Evolutionary conservation across 345 rosid genomes (phyloP).

Genomic region (Melaleuca quinquenervia): DNA sequence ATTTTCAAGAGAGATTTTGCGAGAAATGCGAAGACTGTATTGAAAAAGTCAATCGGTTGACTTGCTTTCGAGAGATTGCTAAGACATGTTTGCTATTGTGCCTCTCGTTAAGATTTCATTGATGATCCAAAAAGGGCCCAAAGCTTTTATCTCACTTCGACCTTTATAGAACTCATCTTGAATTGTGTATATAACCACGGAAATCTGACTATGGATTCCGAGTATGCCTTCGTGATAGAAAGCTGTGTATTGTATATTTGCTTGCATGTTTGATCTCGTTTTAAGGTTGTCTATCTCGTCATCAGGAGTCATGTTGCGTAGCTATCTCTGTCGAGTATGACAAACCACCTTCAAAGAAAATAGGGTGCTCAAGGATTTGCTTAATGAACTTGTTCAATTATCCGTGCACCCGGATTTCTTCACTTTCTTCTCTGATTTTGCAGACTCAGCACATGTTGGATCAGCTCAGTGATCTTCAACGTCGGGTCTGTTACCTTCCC

Average conservation of each 20-base stretch:
- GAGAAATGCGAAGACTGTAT: background rate
- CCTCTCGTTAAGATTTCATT: background rate
- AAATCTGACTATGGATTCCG: background rate
- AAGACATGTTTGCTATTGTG: background rate
- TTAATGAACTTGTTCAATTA: background rate
- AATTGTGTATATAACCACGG: background rate
- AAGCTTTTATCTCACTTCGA: background rate
- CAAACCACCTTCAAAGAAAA: background rate
- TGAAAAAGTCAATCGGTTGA: background rate
- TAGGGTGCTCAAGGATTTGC: background rate
- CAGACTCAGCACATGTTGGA: constrained; percentile 94
- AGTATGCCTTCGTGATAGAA: background rate
- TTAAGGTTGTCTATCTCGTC: background rate
- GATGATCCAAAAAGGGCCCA: background rate
- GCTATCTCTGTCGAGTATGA: background rate
- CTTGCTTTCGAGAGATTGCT: background rate
- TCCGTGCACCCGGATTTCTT: background rate
- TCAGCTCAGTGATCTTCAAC: constrained; percentile 85
- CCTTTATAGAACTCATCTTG: background rate
- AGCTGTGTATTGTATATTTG: background rate
- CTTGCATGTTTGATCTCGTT: background rate
- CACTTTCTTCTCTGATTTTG: background rate
- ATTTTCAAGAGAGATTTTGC: background rate
- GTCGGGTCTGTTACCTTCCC: constrained; percentile 31
- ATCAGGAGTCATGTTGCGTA: background rate